Conservation (phyloP, 305 asterid species). For the Fraxinus platypoda region DNA sequence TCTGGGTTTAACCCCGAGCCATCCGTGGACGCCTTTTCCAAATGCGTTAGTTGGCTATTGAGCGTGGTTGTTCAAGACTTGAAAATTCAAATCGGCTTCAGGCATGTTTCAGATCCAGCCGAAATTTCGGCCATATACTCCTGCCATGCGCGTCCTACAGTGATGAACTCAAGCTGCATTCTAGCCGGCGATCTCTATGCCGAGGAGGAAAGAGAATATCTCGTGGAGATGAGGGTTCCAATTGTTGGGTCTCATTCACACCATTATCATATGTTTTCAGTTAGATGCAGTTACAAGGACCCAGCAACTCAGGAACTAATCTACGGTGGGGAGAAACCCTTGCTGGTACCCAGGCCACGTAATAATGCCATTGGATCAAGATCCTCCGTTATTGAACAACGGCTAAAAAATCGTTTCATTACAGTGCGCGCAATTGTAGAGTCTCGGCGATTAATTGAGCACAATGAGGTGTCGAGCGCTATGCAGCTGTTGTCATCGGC, state of each 20-base stretch:
- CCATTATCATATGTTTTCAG: constrained; percentile 59
- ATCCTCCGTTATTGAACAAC: constrained; percentile 49
- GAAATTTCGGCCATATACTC: constrained; percentile 73
- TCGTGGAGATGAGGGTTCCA: constrained; percentile 70
- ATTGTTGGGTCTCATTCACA: constrained; percentile 39
- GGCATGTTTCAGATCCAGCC: constrained; percentile 74
- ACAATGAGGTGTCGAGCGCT: constrained; percentile 58
- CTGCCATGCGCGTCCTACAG: constrained; percentile 45
- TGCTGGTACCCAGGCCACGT: constrained; percentile 66
- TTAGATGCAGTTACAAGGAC: constrained; percentile 53
- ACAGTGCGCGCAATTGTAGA: constrained; percentile 77
- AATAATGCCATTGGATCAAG: constrained; percentile 50
- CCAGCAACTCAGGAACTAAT: constrained; percentile 57
- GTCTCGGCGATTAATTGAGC: constrained; percentile 65
- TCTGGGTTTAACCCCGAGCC: constrained; percentile 56
- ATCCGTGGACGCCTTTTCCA: constrained; percentile 70
- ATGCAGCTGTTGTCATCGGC: constrained; percentile 68
- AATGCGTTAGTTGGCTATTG: constrained; percentile 73
- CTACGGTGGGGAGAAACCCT: constrained; percentile 43
- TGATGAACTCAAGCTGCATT: constrained; percentile 41
- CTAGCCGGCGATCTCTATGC: constrained; percentile 79
- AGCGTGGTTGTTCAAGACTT: constrained; percentile 84
- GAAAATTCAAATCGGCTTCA: constrained; percentile 57
- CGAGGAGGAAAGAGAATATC: constrained; percentile 71
- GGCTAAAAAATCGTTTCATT: constrained; percentile 65